Conservation (phyloP, 2,329 filamentous ascomycete genomes). For the Beauveria sp. region DNA sequence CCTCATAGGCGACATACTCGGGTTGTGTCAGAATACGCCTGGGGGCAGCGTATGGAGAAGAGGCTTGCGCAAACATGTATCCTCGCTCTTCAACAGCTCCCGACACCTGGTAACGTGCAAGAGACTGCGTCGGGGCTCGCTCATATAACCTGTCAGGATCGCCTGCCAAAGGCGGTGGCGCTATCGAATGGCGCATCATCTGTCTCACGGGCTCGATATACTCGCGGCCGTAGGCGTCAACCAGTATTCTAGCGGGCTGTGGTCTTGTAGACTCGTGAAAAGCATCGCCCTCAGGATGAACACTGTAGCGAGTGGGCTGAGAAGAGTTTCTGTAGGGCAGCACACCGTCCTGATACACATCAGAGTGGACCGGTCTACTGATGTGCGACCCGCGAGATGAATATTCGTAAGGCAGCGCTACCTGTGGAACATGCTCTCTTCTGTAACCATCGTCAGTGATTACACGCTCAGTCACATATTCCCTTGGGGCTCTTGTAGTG, state of each 20-base stretch:
- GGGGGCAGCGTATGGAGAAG: constrained; percentile 42
- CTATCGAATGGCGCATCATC: constrained; percentile 44
- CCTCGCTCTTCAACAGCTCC: constrained; percentile 42
- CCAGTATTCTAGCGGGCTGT: constrained; percentile 59
- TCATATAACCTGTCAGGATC: constrained; percentile 60
- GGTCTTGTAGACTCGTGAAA: constrained; percentile 44
- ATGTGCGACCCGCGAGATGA: constrained; percentile 29
- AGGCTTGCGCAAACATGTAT: constrained; percentile 40
- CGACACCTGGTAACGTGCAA: constrained; percentile 40
- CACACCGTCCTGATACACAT: constrained; percentile 32
- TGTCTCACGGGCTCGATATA: constrained; percentile 53
- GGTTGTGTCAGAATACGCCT: constrained; percentile 56
- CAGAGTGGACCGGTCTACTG: constrained; percentile 30
- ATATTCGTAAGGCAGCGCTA: constrained; percentile 29
- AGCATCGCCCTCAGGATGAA: constrained; percentile 41
- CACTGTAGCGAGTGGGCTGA: constrained; percentile 36
- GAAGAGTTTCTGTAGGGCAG: constrained; percentile 37
- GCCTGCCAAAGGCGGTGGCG: constrained; percentile 34
- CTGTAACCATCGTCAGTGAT: constrained; percentile 23
- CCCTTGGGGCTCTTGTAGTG: neutral
- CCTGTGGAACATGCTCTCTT: constrained; percentile 22
- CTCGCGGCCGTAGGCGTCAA: constrained; percentile 77
- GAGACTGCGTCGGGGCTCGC: constrained; percentile 44
- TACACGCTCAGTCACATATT: constrained; percentile 12
- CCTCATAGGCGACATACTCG: constrained; percentile 45